These are phyloP conservation scores for Mycocentrospora acerina DNA, from an alignment of 2,329 filamentous ascomycete species.

Conservation along the genomic window DNA sequence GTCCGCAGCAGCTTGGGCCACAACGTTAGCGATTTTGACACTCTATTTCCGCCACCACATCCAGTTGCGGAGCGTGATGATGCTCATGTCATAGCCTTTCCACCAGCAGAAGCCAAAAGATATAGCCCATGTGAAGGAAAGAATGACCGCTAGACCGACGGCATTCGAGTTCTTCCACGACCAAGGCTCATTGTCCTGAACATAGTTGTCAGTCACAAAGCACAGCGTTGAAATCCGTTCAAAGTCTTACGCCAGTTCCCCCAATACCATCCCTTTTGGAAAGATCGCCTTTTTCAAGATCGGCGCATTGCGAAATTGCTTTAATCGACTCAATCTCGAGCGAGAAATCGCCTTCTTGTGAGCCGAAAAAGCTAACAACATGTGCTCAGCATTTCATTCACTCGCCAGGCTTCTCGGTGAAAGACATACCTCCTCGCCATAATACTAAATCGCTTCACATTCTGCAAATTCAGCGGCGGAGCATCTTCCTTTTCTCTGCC, in stretches of 20 bases:
- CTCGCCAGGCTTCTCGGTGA: neutral
- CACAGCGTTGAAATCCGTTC: neutral
- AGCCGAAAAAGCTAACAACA: constrained; percentile 67
- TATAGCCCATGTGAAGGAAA: constrained; percentile 21
- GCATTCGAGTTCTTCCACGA: constrained; percentile 29
- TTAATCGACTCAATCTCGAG: constrained; percentile 59
- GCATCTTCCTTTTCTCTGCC: constrained; percentile 66
- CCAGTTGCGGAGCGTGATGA: constrained; percentile 25
- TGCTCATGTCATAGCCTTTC: constrained; percentile 23
- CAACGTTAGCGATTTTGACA: too few species aligned
- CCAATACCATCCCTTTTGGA: constrained; percentile 1
- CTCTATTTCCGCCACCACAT: too few species aligned
- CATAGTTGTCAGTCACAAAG: constrained; percentile 8
- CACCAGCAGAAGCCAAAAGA: constrained; percentile 26
- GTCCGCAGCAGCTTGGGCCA: too few species aligned
- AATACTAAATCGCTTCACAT: constrained; percentile 68
- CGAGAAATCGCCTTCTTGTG: constrained; percentile 69
- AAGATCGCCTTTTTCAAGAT: constrained; percentile 28
- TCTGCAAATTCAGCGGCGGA: constrained; percentile 58
- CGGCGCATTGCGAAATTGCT: constrained; percentile 39
- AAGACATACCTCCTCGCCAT: constrained; percentile 76
- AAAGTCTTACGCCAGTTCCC: constrained; percentile 10
- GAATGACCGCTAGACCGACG: constrained; percentile 25
- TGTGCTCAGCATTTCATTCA: constrained; percentile 16
- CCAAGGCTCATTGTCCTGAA: constrained; percentile 20